These are phyloP conservation scores for Spergularia marina DNA, from an alignment of 148 eudicot species.

Conservation along the genomic window DNA sequence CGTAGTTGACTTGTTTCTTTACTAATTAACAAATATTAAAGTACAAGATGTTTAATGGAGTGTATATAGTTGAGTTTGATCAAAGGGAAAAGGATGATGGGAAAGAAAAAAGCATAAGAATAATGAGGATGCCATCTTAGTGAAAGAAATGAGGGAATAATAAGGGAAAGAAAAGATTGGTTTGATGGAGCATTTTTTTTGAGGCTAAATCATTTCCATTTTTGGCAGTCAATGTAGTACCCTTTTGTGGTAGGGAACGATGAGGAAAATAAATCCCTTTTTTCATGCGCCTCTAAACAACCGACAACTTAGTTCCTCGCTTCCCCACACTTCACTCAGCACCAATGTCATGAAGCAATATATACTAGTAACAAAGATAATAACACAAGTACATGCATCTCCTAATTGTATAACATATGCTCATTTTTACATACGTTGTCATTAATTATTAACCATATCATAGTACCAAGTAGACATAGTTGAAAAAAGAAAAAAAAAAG, in stretches of 20 bases:
- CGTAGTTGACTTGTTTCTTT: not conserved
- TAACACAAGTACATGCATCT: too few relatives aligned
- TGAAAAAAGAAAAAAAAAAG: not conserved
- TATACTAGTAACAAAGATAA: too few relatives aligned
- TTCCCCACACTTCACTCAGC: constrained; percentile 12
- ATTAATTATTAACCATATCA: too few relatives aligned
- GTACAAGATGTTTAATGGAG: not conserved
- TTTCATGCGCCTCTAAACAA: constrained; percentile 15
- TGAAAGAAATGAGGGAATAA: not conserved
- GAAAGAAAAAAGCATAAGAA: constrained; percentile 11
- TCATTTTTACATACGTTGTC: too few relatives aligned
- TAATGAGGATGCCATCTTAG: not conserved
- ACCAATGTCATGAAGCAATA: not conserved
- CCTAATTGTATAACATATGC: too few relatives aligned
- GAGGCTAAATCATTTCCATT: constrained; percentile 21
- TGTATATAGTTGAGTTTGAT: not conserved
- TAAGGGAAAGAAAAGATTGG: not conserved
- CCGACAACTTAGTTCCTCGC: constrained; percentile 21
- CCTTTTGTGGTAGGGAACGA: constrained; percentile 29
- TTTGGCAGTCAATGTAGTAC: constrained; percentile 28
- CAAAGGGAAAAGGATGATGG: not conserved
- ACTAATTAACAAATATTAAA: not conserved
- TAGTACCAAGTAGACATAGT: too few relatives aligned
- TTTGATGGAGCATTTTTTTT: constrained; percentile 9
- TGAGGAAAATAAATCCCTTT: constrained; percentile 2